Evolutionary conservation across 495 filamentous ascomycete species (phyloP).

Genomic region (Hypoxylon crocopeplum): DNA sequence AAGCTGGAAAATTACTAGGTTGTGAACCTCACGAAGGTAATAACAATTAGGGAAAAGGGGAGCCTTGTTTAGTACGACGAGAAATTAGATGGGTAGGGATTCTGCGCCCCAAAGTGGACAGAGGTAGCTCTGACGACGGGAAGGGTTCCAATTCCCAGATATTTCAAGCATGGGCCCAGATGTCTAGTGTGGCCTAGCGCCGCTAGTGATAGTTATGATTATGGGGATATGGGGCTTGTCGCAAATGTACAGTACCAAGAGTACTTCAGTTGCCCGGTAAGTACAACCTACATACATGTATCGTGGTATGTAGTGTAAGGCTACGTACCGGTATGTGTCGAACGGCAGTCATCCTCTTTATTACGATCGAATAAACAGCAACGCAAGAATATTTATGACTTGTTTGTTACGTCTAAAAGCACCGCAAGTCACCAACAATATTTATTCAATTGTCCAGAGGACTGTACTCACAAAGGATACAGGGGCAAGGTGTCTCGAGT

Average conservation of each 20-base stretch:
- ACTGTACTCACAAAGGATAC: conserved; percentile 17
- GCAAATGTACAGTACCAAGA: conserved; percentile 16
- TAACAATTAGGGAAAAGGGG: conserved; percentile 47
- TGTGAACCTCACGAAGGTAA: conserved; percentile 43
- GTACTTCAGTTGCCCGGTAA: conserved; percentile 12
- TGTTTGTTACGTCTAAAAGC: no score
- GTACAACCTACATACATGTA: no score
- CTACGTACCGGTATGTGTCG: no score
- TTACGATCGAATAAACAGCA: no score
- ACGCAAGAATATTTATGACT: no score
- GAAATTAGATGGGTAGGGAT: conserved; percentile 46
- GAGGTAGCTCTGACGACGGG: conserved; percentile 37
- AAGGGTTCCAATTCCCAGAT: conserved; percentile 34
- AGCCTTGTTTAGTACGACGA: conserved; percentile 47
- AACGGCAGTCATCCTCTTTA: no score
- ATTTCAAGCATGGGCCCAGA: conserved; percentile 30
- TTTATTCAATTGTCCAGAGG: no score
- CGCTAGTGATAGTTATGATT: conserved; percentile 24
- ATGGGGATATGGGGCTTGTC: conserved; percentile 21
- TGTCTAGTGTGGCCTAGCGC: conserved; percentile 24
- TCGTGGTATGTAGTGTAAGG: no score
- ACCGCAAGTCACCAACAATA: no score
- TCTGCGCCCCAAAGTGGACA: conserved; percentile 40
- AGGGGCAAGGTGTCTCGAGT: conserved; percentile 8
- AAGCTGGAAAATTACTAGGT: conserved; percentile 44